Base-by-base conservation (phyloP, 768 basidiomycete species). In the Rubroboletus pulcherrimus region DNA sequence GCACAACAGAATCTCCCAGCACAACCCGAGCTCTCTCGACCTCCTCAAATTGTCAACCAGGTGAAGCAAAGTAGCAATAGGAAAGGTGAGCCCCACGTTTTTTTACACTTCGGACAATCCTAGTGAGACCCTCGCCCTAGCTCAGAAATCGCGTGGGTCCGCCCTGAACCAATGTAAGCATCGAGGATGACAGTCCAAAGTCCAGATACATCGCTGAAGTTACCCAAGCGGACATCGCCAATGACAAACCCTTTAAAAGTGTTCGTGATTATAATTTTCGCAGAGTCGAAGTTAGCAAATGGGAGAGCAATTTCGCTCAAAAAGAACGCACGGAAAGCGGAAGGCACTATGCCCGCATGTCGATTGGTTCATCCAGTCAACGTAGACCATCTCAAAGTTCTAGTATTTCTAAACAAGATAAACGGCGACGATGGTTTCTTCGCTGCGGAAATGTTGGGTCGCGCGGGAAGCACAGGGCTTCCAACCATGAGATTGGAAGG, bases 271-370 rank as follows among this genome's bases (percentile, higher is more conserved):
- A 41, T 19, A 24, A 26, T 37, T 44, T 53, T 33, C 53, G 55
- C 17, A 33, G n/a, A 19, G 8, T 33, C 42, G 21, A 52, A 39
- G 26, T 31, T 41, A 51, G 19, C 33, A 26, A 24, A 24, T 62
- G 59, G 66, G 19, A 33, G 2, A n/a, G 21, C 7, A 58, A 56
- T 19, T 30, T 8, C 17, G 17, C 49, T 39, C 51, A n/a, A 35
- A 69, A 54, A 40, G 47, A 29, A 24, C 45, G n/a, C 34, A 33
- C 30, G 8, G 50, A 42, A 24, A 11, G 24, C 21, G 49, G 49
- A 39, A 55, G 43, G 47, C 55, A 46, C 39, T 56, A 58, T 17
- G 55, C 55, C 11, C 64, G 67, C 49, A 66, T 65, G 61, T 60
- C 66, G 17, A 60, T 60, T 5, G 60, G 61, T 29, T 51, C 57